phyloP scores from a whole-genome alignment of 129 eudicot species.

The Gnaphalium uliginosum region DNA sequence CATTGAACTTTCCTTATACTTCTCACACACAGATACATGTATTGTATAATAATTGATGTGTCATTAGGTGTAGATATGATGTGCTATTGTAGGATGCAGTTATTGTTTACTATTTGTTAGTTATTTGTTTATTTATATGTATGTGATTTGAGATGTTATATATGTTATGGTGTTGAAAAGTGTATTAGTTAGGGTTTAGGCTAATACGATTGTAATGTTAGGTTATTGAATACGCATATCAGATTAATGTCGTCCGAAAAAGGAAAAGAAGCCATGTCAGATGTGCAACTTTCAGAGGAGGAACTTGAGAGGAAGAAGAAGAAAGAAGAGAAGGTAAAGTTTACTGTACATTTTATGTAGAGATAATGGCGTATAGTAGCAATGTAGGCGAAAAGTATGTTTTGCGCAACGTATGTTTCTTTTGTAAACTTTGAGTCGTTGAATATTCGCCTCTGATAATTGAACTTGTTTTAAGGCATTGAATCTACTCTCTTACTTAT shows the following conservation, averaged over 20 bases:
- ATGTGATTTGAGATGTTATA: neutral
- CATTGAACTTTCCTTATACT: neutral
- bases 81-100: neutral
- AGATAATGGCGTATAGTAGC: neutral
- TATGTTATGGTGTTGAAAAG: neutral
- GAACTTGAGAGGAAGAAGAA: conserved; percentile 43
- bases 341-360: too few relatives aligned
- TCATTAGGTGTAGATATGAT: conserved; percentile 1
- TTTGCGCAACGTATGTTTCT: neutral
- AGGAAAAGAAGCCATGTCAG: conserved; percentile 16
- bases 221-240: neutral
- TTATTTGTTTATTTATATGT: neutral
- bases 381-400: neutral
- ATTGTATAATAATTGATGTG: neutral
- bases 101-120: neutral
- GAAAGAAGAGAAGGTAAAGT: conserved; percentile 41
- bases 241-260: neutral
- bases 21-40: neutral
- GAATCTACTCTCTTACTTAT: neutral
- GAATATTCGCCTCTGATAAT: neutral
- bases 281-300: conserved; percentile 32
- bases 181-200: neutral
- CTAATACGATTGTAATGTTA: neutral
- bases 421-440: neutral
- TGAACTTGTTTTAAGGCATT: neutral